Evolutionary conservation across 495 filamentous ascomycete species (phyloP), one percentile per base, ranked within the genome.

Genomic region (Hapsidospora chrysogenum): DNA sequence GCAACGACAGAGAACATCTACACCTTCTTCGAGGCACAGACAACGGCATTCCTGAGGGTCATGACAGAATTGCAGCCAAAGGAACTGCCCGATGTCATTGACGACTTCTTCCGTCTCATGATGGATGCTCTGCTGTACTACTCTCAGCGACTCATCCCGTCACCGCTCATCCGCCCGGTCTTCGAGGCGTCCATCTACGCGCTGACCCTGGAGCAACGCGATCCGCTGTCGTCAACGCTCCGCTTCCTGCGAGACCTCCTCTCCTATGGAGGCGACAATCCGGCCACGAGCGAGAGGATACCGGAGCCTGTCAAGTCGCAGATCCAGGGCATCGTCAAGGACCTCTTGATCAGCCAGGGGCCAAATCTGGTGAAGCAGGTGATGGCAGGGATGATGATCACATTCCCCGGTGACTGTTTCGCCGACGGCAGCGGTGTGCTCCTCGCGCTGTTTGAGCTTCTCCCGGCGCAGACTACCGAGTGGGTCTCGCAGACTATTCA

Each of bases 351-450:
- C 2, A 60, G 64, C 0, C 74, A 86, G 33, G 89, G 92, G 32
- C 78, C 85, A 51, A 52, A 70, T 17, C 64, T 99, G 22, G 68
- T 82, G 15, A 85, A 92, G 51, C 80, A 83, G 28, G 72, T 92
- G 26, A 58, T 96, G 49, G 85, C 85, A 3, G 89, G 89, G 41
- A 87, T 99, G 85, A 95, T 99, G 86, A 95, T 94, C 51, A 84
- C 75, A 0, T 99, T 96, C 63, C 89, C 89, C 0, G 70, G 75
- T 29, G 92, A 94, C 50, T 95, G 85, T 57, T 85, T 96, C 53
- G 71, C 86, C 1, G 92, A 96, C 54, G 85, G 85, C 4, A 89
- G 80, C 17, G 82, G 85, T 9, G 80, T 93, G n/a, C 57, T 96
- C 40, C 73, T 99, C 46, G 76, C 71, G 1, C 61, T 95, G 42